Conservation (phyloP, 352 stramenopile genomes). For the Phytophthora meadii region DNA sequence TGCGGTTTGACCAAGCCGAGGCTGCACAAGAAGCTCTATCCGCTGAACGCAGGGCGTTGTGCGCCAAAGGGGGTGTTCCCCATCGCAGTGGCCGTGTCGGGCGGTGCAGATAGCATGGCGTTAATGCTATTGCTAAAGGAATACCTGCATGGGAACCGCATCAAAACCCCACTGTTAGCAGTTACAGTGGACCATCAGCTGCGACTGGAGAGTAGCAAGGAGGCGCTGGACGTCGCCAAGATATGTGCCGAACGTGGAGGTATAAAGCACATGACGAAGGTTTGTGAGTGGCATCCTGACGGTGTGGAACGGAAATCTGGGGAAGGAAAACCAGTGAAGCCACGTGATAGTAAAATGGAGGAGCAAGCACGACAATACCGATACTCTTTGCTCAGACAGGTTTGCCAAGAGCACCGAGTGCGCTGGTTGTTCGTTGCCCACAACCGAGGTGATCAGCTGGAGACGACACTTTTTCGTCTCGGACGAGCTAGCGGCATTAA, state of each 20-base stretch:
- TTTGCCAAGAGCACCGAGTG: conserved; percentile 62
- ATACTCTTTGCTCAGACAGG: conserved; percentile 65
- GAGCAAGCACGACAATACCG: conserved; percentile 71
- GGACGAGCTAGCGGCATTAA: conserved; percentile 79
- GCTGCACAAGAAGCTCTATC: conserved; percentile 50
- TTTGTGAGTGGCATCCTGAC: conserved; percentile 57
- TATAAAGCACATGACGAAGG: conserved; percentile 59
- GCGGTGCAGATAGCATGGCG: conserved; percentile 84
- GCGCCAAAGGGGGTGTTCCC: conserved; percentile 47
- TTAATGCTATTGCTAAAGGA: conserved; percentile 79
- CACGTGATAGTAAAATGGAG: conserved; percentile 78
- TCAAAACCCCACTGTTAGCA: conserved; percentile 72
- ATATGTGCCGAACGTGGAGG: conserved; percentile 51
- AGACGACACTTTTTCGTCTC: conserved; percentile 84
- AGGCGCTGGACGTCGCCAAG: conserved; percentile 59
- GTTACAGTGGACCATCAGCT: conserved; percentile 85
- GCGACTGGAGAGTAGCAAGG: conserved; percentile 63
- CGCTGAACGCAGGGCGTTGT: conserved; percentile 20
- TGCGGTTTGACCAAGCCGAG: conserved; percentile 48
- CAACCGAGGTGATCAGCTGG: conserved; percentile 79
- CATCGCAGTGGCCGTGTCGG: conserved; percentile 77
- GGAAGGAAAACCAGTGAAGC: conserved; percentile 27
- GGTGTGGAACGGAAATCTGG: conserved; percentile 9
- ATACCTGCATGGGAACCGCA: conserved; percentile 51
- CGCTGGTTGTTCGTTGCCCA: conserved; percentile 82